Conservation (phyloP, 1,284 basidiomycete species). For the Moesziomyces globuligerus region DNA sequence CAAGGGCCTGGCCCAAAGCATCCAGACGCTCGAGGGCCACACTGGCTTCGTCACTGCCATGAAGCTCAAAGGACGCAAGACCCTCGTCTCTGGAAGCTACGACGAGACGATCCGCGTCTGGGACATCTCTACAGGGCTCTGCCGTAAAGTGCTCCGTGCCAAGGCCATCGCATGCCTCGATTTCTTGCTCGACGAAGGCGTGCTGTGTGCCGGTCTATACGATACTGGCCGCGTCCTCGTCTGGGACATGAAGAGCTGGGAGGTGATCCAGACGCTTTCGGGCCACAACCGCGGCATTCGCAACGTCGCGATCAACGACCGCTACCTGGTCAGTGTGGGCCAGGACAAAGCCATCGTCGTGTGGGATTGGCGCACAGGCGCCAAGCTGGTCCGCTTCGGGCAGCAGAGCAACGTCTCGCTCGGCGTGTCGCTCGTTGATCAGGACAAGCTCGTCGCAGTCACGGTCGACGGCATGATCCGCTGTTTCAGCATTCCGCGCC, state of each 20-base stretch:
- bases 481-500: slow-evolving; percentile 83
- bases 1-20: slow-evolving; percentile 74
- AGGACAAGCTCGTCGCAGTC: slow-evolving; percentile 79
- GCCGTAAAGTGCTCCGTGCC: slow-evolving; percentile 81
- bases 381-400: slow-evolving; percentile 87
- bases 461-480: slow-evolving; percentile 91
- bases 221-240: slow-evolving; percentile 76
- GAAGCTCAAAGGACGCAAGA: slow-evolving; percentile 74
- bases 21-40: slow-evolving; percentile 82
- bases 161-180: slow-evolving; percentile 90
- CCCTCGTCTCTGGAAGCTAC: slow-evolving; percentile 84
- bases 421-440: slow-evolving; percentile 82
- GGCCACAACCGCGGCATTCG: slow-evolving; percentile 76
- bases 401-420: slow-evolving; percentile 92
- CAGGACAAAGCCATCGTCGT: slow-evolving; percentile 89
- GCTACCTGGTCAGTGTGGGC: slow-evolving; percentile 86
- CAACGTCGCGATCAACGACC: slow-evolving; percentile 84
- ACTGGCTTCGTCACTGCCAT: slow-evolving; percentile 88
- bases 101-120: slow-evolving; percentile 73
- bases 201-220: slow-evolving; percentile 90
- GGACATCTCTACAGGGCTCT: slow-evolving; percentile 74
- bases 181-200: slow-evolving; percentile 83
- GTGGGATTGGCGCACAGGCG: slow-evolving; percentile 76
- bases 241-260: slow-evolving; percentile 46
- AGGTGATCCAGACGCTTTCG: slow-evolving; percentile 74